Evolutionary conservation across 2,329 filamentous ascomycete genomes (phyloP).

Genomic region (Botryotinia calthae): DNA sequence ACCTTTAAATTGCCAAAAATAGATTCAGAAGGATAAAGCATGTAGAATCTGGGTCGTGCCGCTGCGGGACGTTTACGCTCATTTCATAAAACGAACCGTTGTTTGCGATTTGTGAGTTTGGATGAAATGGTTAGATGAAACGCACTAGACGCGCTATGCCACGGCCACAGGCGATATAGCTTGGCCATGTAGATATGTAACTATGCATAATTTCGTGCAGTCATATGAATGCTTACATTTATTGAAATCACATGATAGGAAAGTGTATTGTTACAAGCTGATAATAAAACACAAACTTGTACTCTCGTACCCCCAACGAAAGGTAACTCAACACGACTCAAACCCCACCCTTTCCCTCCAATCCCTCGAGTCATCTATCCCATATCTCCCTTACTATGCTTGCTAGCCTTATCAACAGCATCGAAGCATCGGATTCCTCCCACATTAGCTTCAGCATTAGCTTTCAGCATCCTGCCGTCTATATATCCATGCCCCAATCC

Average conservation of each 20-base stretch:
- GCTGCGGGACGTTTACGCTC: not conserved
- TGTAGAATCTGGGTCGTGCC: slow-evolving; percentile 1
- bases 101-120: not conserved
- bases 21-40: not conserved
- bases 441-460: not conserved
- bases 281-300: not conserved
- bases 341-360: not conserved
- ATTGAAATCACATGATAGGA: not conserved
- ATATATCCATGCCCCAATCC: not conserved
- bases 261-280: not conserved
- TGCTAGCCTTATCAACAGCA: not conserved
- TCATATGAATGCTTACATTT: not conserved
- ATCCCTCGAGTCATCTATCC: not conserved
- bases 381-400: not conserved
- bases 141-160: slow-evolving; percentile 13
- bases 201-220: not conserved
- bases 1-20: not conserved
- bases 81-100: not conserved
- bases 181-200: not conserved
- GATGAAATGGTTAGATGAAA: not conserved
- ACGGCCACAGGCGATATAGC: not conserved
- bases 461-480: not conserved
- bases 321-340: not conserved
- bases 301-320: not conserved
- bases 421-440: not conserved